Evolutionary conservation across 129 eudicot genomes (phyloP).

Genomic region (Flaveria trinervia): DNA sequence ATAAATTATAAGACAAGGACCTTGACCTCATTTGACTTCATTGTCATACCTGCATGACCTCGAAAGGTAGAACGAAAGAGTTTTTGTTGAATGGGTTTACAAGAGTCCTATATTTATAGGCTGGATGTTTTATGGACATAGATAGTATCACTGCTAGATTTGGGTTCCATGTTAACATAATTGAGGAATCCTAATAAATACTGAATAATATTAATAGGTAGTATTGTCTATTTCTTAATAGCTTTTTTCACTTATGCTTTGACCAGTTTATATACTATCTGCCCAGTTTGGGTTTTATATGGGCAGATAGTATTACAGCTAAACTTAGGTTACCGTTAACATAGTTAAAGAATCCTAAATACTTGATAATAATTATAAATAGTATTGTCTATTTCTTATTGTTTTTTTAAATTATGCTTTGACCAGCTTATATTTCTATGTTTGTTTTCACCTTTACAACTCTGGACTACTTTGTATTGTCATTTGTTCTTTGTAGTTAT

Average conservation of each 20-base stretch:
- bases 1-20: neutral
- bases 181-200: no score
- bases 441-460: slow-evolving; percentile 6
- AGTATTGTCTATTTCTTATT: neutral
- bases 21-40: slow-evolving; percentile 19
- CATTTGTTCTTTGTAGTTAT: neutral
- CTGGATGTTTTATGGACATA: neutral
- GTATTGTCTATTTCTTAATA: no score
- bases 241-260: no score
- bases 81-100: neutral
- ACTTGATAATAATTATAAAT: neutral
- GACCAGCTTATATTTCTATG: neutral
- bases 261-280: no score
- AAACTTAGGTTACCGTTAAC: neutral
- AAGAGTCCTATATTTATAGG: neutral
- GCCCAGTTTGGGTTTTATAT: neutral
- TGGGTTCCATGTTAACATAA: no score
- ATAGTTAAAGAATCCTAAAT: neutral
- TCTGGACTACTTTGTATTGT: neutral
- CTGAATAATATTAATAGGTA: no score
- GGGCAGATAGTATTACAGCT: slow-evolving; percentile 3
- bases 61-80: neutral
- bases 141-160: no score
- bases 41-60: slow-evolving; percentile 71
- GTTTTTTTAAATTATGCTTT: neutral